These are phyloP conservation scores for Prinsepia uniflora DNA, from an alignment of 306 rosid genomes.

Conservation along the genomic window DNA sequence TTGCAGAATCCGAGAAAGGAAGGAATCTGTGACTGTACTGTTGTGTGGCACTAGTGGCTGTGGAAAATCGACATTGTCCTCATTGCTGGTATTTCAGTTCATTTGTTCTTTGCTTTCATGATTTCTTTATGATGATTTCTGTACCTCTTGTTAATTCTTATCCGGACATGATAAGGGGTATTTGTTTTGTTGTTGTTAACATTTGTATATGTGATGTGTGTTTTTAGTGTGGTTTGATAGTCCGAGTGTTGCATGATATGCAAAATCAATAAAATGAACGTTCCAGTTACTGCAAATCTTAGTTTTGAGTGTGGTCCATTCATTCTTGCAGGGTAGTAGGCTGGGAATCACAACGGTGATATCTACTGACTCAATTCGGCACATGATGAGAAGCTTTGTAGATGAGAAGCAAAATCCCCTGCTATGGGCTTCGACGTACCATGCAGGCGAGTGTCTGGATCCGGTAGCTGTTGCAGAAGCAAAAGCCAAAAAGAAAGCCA, in stretches of 20 bases:
- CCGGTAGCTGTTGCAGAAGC: slow-evolving; percentile 87
- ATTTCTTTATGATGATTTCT: slow-evolving; percentile 8
- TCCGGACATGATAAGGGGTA: background rate
- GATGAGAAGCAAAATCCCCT: slow-evolving; percentile 87
- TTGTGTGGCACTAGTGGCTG: slow-evolving; percentile 98
- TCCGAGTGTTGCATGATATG: background rate
- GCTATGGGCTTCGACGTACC: slow-evolving; percentile 97
- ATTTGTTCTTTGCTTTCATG: slow-evolving; percentile 27
- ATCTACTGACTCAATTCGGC: slow-evolving; percentile 92
- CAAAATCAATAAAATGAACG: background rate
- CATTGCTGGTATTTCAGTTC: slow-evolving; percentile 71
- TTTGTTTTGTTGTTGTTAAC: background rate
- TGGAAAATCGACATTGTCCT: slow-evolving; percentile 94
- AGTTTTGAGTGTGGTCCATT: slow-evolving; percentile 16
- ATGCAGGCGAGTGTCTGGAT: slow-evolving; percentile 96
- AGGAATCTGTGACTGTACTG: slow-evolving; percentile 86
- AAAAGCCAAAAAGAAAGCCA: slow-evolving; percentile 68
- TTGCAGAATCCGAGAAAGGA: slow-evolving; percentile 81
- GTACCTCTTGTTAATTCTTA: slow-evolving; percentile 22
- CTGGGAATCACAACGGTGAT: slow-evolving; percentile 92
- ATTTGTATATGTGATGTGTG: background rate
- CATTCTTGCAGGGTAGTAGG: slow-evolving; percentile 72
- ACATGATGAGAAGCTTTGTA: slow-evolving; percentile 98
- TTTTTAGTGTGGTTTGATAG: background rate
- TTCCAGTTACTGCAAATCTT: slow-evolving; percentile 1